Base-by-base conservation (phyloP, 306 rosid species). In the Lathyrus sativus region DNA sequence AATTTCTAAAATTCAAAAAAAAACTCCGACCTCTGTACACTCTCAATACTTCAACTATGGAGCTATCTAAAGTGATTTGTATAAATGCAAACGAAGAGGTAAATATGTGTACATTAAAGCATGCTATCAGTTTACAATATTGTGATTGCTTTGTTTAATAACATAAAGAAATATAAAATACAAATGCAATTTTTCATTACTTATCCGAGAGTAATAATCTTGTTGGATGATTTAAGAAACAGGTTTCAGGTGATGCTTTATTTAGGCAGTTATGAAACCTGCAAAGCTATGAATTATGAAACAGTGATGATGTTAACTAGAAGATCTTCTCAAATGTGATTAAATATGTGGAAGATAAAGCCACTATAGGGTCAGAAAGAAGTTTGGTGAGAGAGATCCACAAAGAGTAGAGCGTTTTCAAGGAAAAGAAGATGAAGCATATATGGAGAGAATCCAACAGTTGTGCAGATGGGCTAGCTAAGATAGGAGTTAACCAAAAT, bases 211-310 rank as follows among this genome's bases (percentile, higher is more conserved):
- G 29, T 74, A 46, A 70, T 44, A 33, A 19, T 28, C 12, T 35
- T 62, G 24, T 55, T 38, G 6, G 33, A 24, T 29, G 65, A 59
- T 14, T 75, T 11, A 74, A 70, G 71, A 42, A 65, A 59, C 24
- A 43, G 28, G 44, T 45, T 38, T 38, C 28, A 31, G 14, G 59
- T 17, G 15, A 65, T 42, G n/a, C 31, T 66, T 49, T 43, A 67
- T 37, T 67, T 67, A 17, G 45, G 67, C 48, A 19, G 65, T 70
- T 64, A 9, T 49, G 59, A 37, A 76, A 66, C 60, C 68, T 42
- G 58, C n/a, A 62, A 53, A 67, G n/a, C n/a, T n/a, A n/a, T n/a
- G n/a, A n/a, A n/a, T n/a, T n/a, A n/a, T n/a, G n/a, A n/a, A n/a
- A n/a, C n/a, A n/a, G n/a, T n/a, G n/a, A n/a, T n/a, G n/a, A n/a